Evolutionary conservation across 495 filamentous ascomycete genomes (phyloP).

Genomic region (Penicillium herquei): DNA sequence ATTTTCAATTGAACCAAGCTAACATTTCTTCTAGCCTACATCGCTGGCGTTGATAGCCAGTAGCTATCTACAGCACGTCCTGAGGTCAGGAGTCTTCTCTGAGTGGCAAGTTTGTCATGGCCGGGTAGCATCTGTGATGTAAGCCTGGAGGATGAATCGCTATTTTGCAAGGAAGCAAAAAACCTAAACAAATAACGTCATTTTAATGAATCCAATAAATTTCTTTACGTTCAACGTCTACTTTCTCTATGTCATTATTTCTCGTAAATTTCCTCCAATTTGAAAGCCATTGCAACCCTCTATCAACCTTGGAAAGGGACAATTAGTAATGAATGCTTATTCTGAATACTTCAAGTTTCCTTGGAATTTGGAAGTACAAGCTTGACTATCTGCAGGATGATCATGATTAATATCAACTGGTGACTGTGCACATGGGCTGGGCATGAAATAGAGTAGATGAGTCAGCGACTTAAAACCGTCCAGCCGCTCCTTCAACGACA

Average conservation of each 20-base stretch:
- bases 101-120: constrained; percentile 18
- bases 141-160: constrained; percentile 1
- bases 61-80: constrained; percentile 42
- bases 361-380: too few species aligned
- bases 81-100: constrained; percentile 38
- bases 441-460: background rate
- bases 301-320: too few species aligned
- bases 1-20: too few species aligned
- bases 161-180: constrained; percentile 15
- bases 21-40: constrained; percentile 52
- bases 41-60: constrained; percentile 78
- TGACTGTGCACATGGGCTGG: too few species aligned
- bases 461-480: constrained; percentile 1
- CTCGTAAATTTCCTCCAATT: background rate
- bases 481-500: background rate
- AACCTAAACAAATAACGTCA: constrained; percentile 28
- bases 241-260: background rate
- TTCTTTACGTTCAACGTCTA: constrained; percentile 18
- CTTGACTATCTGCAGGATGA: background rate
- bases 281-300: background rate
- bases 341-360: too few species aligned
- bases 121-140: constrained; percentile 2
- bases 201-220: constrained; percentile 31
- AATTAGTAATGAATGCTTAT: too few species aligned
- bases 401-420: too few species aligned